Base-by-base conservation (phyloP, 805 yeast genomes). In the Yarrowia sp. region DNA sequence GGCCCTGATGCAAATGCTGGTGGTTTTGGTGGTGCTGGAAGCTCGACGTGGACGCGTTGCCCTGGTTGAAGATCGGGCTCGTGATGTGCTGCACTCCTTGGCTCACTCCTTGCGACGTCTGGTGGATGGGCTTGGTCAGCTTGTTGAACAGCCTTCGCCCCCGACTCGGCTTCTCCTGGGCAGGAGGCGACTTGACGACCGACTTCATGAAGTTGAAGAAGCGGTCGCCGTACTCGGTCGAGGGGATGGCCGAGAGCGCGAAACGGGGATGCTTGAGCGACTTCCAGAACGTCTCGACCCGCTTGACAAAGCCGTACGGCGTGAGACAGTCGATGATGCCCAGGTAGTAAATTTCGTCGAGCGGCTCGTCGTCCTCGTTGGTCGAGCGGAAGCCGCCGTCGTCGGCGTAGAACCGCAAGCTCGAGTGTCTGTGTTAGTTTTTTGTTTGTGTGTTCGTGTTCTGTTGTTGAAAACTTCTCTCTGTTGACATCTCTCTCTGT, bases 281-380 rank as follows among this genome's bases (percentile, higher is more conserved):
- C 42, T 58, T 58, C 85, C 91, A 87, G 65, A 89, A 82, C 0
- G 98, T 93, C 71, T 94, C 99, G 47, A 91, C 72, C 65, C 82
- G 81, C 72, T 94, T 94, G 66, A 84, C 76, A 21, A 86, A 73
- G 14, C 69, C 70, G 62, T 75, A 74, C 8, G 70, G 83, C 0
- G 99, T 94, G 67, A 94, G 77, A 74, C 97, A 93, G 71, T 94
- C 99, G 66, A 94, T 94, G 36, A 94, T 86, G 8, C 99, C 99
- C 68, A 94, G 76, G 69, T 92, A 94, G 74, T 94, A 94, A 7
- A 93, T 82, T 61, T 86, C 82, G 29, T 83, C 78, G 33, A 82
- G 69, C 22, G 90, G 88, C 49, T 82, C 79, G 69, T 87, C 79
- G 31, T 80, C 68, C 61, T 78, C 84, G 69, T 86, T 82, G 1